Conservation (phyloP, 768 basidiomycete species). For the Vishniacozyma victoriae region DNA sequence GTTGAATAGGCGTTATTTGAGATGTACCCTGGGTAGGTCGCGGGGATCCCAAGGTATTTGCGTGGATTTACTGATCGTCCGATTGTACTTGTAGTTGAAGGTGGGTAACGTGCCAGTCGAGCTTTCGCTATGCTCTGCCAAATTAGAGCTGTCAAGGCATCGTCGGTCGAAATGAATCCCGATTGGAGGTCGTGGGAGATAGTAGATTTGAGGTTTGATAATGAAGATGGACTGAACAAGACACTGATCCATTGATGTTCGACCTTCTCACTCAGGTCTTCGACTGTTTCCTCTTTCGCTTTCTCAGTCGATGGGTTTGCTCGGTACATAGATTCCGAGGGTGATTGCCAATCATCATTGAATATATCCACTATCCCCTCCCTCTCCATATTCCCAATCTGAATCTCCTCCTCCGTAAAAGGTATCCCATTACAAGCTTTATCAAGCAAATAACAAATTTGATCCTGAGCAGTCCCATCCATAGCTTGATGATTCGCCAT, state of each 20-base stretch:
- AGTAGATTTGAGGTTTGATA: not conserved
- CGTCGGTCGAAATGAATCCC: not conserved
- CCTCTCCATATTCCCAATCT: slow-evolving; percentile 1
- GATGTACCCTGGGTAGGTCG: not conserved
- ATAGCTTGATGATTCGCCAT: not conserved
- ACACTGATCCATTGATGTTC: not conserved
- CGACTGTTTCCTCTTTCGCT: not conserved
- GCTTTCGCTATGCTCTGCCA: not conserved
- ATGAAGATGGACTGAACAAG: not conserved
- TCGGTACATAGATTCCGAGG: not conserved
- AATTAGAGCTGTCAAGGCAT: not conserved
- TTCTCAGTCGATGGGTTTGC: not conserved
- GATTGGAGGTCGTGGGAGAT: not conserved
- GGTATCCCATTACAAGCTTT: not conserved
- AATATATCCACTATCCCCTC: not conserved
- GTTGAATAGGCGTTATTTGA: not conserved
- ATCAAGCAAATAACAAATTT: not conserved
- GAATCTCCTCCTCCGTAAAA: slow-evolving; percentile 18
- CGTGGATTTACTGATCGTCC: not conserved
- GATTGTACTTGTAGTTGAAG: not conserved
- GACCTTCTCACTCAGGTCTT: not conserved
- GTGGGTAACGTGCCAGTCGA: not conserved
- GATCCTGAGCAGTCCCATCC: not conserved
- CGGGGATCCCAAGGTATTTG: not conserved
- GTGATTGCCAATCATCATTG: not conserved